Evolutionary conservation across 2,329 filamentous ascomycete genomes (phyloP), one percentile per base, ranked within the genome.

Genomic region (Arthroderma uncinatum): DNA sequence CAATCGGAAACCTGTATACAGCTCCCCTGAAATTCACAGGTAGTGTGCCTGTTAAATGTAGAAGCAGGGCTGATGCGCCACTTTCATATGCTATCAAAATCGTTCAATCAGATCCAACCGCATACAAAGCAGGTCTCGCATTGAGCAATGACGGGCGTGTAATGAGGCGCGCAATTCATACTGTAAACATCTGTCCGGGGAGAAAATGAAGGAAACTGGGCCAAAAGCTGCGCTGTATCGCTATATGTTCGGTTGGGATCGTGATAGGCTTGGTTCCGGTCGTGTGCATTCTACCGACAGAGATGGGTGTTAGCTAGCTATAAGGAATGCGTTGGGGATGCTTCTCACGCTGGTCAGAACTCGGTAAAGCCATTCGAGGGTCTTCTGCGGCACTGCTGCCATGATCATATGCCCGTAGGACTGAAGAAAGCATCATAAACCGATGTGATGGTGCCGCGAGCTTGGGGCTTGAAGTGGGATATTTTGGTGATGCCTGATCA

Each of bases 181-280:
- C 90, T 97, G 73, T 97, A 94, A 54, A 97, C 91, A 71, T 97
- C 91, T 60, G 93, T 98, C 64, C 88, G 83, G 25, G 91, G 89
- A 7, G 85, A 81, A 21, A 98, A 78, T 1, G 88, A 86, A 6
- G 89, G 83, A 68, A 90, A 89, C 64, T 86, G 82, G 33, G 87
- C 81, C 55, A 98, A 82, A 28, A 85, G 82, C 68, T 89, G 86
- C 61, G 88, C 91, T 64, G 94, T 85, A 73, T 97, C 91, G 70
- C 87, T 87, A 75, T 97, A 97, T 56, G 91, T 89, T 60, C 90
- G 86, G 68, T 92, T 94, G 59, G 94, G 86, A 75, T 97, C 89
- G 70, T 84, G 84, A 70, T 98, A 97, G 80, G 95, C 89, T 88
- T 97, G 71, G 53, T 67, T 67, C 57, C 68, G 67, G 62, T 70